Evolutionary conservation across 2,329 filamentous ascomycete species (phyloP).

Genomic region (Capronia coronata): DNA sequence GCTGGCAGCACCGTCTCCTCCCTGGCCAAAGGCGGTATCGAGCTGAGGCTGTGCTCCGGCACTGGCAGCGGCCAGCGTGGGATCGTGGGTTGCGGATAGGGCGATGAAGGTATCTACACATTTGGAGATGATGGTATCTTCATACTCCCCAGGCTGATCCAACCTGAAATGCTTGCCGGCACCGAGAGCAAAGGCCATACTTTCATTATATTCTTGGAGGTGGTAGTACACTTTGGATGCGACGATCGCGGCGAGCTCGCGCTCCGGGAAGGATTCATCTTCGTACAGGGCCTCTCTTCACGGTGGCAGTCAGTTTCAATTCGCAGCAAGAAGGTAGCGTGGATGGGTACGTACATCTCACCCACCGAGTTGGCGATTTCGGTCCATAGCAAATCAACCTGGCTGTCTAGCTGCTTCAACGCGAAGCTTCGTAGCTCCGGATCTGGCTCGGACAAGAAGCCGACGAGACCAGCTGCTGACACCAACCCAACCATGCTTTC

Average conservation of each 20-base stretch:
- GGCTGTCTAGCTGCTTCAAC: constrained; percentile 87
- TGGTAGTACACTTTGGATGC: constrained; percentile 99
- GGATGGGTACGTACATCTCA: constrained; percentile 66
- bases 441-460: constrained; percentile 92
- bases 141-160: constrained; percentile 85
- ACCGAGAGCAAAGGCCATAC: constrained; percentile 94
- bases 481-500: constrained; percentile 77
- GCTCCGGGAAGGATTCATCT: constrained; percentile 88
- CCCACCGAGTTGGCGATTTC: constrained; percentile 89
- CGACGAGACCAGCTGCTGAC: constrained; percentile 88
- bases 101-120: constrained; percentile 97
- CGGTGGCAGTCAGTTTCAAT: constrained; percentile 17
- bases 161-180: constrained; percentile 93
- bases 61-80: constrained; percentile 44
- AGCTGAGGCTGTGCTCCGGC: constrained; percentile 55
- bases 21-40: constrained; percentile 69
- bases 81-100: constrained; percentile 57
- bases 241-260: constrained; percentile 87
- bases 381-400: constrained; percentile 96
- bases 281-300: constrained; percentile 91
- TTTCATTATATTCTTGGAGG: constrained; percentile 97
- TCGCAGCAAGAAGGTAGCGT: constrained; percentile 12
- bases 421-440: constrained; percentile 91
- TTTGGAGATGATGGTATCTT: constrained; percentile 98
- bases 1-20: constrained; percentile 58